Evolutionary conservation across 495 filamentous ascomycete genomes (phyloP).

Genomic region (Saxophila tyrrhenica): DNA sequence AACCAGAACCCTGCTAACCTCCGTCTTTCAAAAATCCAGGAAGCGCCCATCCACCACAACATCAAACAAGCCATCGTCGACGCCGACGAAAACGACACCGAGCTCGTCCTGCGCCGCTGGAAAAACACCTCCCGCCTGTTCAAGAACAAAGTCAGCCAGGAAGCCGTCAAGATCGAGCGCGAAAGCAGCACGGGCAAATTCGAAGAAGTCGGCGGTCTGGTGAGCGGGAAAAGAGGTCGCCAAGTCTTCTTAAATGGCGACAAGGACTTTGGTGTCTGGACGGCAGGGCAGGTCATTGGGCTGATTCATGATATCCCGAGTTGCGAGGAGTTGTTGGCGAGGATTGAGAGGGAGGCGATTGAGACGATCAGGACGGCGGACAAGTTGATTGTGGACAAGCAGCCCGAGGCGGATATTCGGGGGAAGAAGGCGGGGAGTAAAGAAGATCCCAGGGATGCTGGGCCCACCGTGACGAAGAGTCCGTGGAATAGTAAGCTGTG

Average conservation of each 20-base stretch:
- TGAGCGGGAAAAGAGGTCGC: constrained; percentile 83
- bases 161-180: constrained; percentile 70
- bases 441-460: neutral
- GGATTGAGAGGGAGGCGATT: constrained; percentile 56
- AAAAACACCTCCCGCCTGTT: constrained; percentile 84
- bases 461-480: constrained; percentile 27
- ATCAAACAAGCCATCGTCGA: constrained; percentile 88
- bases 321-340: constrained; percentile 43
- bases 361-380: constrained; percentile 29
- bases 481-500: neutral
- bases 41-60: constrained; percentile 83
- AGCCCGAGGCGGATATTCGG: constrained; percentile 18
- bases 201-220: constrained; percentile 74
- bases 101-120: constrained; percentile 81
- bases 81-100: constrained; percentile 81
- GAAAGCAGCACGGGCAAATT: constrained; percentile 85
- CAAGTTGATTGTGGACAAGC: constrained; percentile 24
- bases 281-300: constrained; percentile 59
- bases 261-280: constrained; percentile 75
- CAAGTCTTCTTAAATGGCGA: constrained; percentile 92
- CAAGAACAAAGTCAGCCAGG: constrained; percentile 73
- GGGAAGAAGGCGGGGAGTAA: constrained; percentile 21
- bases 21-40: constrained; percentile 88
- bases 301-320: constrained; percentile 60
- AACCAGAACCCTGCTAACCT: no score